Evolutionary conservation across 192 early-diverging fungal genomes (phyloP).

Genomic region (Geranomyces variabilis): DNA sequence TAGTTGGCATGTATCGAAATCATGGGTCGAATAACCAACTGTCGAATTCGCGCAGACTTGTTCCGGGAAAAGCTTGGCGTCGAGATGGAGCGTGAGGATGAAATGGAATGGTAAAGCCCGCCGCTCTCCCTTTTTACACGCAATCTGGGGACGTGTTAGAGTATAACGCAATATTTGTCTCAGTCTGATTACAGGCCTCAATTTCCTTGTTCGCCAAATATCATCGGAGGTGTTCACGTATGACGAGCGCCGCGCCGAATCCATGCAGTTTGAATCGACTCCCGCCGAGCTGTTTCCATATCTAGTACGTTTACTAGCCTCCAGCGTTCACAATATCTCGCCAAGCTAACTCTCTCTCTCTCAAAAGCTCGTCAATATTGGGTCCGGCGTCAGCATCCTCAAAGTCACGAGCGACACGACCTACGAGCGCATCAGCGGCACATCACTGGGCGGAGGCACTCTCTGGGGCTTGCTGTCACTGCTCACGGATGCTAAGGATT

Average conservation of each 20-base stretch:
- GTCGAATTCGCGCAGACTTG: slow-evolving; percentile 63
- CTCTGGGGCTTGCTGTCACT: slow-evolving; percentile 91
- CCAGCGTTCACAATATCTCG: no score
- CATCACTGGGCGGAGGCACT: slow-evolving; percentile 14
- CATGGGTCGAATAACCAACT: no score
- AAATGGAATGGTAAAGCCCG: slow-evolving; percentile 3
- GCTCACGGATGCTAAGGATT: slow-evolving; percentile 84
- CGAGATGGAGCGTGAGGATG: slow-evolving; percentile 69
- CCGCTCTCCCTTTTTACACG: no score
- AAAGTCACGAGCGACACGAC: slow-evolving; percentile 94
- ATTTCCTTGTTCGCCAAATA: slow-evolving; percentile 90
- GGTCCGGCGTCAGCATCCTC: slow-evolving; percentile 93
- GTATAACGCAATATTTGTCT: not conserved
- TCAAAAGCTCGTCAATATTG: slow-evolving; percentile 91
- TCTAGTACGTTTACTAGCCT: slow-evolving; percentile 92
- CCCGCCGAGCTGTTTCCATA: slow-evolving; percentile 80
- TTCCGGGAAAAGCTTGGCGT: slow-evolving; percentile 71
- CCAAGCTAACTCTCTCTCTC: slow-evolving; percentile 20
- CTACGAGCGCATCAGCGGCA: slow-evolving; percentile 22
- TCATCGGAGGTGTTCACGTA: slow-evolving; percentile 95
- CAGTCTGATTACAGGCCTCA: slow-evolving; percentile 65
- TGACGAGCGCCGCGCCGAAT: slow-evolving; percentile 65
- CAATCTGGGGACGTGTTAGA: not conserved
- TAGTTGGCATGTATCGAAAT: no score
- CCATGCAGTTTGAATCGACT: slow-evolving; percentile 65